Evolutionary conservation across 202 grass and related monocot species (phyloP).

Genomic region (Alloteropsis angusta): DNA sequence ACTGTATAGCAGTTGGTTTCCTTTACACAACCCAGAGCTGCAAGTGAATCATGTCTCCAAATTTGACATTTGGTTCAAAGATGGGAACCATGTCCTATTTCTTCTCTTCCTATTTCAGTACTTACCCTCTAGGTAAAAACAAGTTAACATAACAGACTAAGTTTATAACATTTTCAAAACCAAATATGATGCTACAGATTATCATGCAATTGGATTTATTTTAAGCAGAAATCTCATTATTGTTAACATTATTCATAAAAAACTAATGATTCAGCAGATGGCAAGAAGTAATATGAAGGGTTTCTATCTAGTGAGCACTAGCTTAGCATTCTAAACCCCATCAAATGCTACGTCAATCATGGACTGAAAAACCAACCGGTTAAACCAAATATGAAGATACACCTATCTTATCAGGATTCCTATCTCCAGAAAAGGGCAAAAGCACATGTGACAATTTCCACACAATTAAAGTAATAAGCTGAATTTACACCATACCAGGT

Average conservation of each 20-base stretch:
- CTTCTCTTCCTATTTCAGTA: not conserved
- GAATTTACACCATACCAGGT: constrained; percentile 38
- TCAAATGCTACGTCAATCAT: not conserved
- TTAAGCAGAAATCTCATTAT: not conserved
- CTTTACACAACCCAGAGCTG: not conserved
- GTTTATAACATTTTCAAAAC: not conserved
- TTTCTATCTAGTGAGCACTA: not conserved
- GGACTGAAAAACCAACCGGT: not conserved
- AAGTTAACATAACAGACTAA: not conserved
- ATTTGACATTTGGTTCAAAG: not conserved
- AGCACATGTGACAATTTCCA: not conserved
- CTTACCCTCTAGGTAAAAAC: not conserved
- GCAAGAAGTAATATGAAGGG: not conserved
- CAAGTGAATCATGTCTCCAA: not conserved
- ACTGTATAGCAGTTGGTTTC: not conserved
- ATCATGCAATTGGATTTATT: not conserved
- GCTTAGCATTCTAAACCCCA: not conserved
- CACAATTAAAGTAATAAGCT: not conserved
- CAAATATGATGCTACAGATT: not conserved
- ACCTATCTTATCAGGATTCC: not conserved
- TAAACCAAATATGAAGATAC: not conserved
- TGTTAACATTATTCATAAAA: not conserved
- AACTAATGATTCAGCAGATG: not conserved
- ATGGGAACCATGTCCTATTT: not conserved
- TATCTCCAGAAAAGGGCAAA: not conserved